Evolutionary conservation across 2,329 filamentous ascomycete genomes (phyloP), one percentile per base, ranked within the genome.

Genomic region (Claviceps spartinae): DNA sequence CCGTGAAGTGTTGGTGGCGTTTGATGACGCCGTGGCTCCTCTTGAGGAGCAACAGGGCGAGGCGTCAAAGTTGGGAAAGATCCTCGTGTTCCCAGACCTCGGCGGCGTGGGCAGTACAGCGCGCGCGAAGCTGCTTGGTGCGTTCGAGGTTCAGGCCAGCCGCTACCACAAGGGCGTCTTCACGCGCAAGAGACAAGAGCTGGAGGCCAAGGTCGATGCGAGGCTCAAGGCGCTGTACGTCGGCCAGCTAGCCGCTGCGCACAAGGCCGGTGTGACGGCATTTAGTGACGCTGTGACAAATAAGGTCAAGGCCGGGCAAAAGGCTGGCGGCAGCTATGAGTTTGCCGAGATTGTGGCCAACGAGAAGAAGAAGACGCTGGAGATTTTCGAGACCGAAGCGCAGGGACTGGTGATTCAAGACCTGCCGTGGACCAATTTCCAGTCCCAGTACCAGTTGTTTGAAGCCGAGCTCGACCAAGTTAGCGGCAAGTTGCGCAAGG

Each of bases 161-260:
- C 79, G 93, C 56, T 98, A 98, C 65, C 93, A 97, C 74, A 97
- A 97, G 71, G 89, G 85, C 18, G 93, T 98, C 16, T 98, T 93
- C 67, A 76, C 81, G 58, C 80, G 87, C 53, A 98, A 98, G 71
- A 81, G 82, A 56, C 76, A 80, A 2, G 93, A 98, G 64, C 77
- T 98, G 7, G 87, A 93, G 65, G 74, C 73, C 61, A 96, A 95
- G 69, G 78, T 96, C 41, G 93, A 97, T 63, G 76, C 80, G n/a
- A 80, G 93, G 37, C 76, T 98, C 50, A 97, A 95, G 72, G 74
- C 83, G 1, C 76, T 98, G 11, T 96, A 93, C 69, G 81, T 86
- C 49, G 86, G 86, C n/a, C 93, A 98, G 64, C 75, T 98, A 42
- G 79, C 79, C 20, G 88, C 90, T 3, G 86, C 87, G 7, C 91